phyloP scores from a whole-genome alignment of 2,329 filamentous ascomycete species.

The Ophiocordyceps sinensis region DNA sequence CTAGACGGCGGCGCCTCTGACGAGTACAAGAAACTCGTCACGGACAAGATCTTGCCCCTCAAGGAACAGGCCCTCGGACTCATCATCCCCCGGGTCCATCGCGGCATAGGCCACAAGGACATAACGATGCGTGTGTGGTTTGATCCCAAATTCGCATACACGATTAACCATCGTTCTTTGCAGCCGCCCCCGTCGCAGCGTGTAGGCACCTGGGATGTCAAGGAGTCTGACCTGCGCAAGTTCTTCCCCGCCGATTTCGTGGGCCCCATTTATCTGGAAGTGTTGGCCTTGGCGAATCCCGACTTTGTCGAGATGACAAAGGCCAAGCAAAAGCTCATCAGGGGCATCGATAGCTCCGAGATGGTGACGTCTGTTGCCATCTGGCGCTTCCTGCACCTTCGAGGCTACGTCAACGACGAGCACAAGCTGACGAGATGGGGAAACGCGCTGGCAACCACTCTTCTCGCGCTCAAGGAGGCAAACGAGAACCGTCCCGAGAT shows the following conservation, averaged over 20 bases:
- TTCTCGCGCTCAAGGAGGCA: slow-evolving; percentile 46
- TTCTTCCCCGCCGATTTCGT: slow-evolving; percentile 28
- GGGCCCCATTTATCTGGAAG: slow-evolving; percentile 36
- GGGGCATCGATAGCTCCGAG: slow-evolving; percentile 50
- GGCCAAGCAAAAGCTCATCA: slow-evolving; percentile 39
- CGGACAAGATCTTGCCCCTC: slow-evolving; percentile 56
- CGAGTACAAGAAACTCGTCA: slow-evolving; percentile 69
- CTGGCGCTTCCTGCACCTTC: slow-evolving; percentile 81
- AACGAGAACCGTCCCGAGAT: slow-evolving; percentile 28
- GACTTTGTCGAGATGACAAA: slow-evolving; percentile 59
- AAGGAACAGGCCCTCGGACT: slow-evolving; percentile 66
- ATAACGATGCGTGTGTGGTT: slow-evolving; percentile 78
- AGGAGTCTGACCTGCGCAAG: slow-evolving; percentile 38
- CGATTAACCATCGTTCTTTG: slow-evolving; percentile 45
- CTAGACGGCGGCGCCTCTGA: slow-evolving; percentile 68
- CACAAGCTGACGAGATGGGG: slow-evolving; percentile 81
- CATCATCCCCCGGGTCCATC: slow-evolving; percentile 63
- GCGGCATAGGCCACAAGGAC: slow-evolving; percentile 69
- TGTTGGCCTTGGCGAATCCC: slow-evolving; percentile 53
- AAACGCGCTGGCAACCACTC: slow-evolving; percentile 55
- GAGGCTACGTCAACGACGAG: slow-evolving; percentile 66
- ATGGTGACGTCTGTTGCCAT: slow-evolving; percentile 58
- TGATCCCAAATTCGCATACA: slow-evolving; percentile 51
- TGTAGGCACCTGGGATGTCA: slow-evolving; percentile 57
- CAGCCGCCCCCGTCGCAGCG: slow-evolving; percentile 32